phyloP scores from a whole-genome alignment of 768 basidiomycete species.

The Boletellus ananas region DNA sequence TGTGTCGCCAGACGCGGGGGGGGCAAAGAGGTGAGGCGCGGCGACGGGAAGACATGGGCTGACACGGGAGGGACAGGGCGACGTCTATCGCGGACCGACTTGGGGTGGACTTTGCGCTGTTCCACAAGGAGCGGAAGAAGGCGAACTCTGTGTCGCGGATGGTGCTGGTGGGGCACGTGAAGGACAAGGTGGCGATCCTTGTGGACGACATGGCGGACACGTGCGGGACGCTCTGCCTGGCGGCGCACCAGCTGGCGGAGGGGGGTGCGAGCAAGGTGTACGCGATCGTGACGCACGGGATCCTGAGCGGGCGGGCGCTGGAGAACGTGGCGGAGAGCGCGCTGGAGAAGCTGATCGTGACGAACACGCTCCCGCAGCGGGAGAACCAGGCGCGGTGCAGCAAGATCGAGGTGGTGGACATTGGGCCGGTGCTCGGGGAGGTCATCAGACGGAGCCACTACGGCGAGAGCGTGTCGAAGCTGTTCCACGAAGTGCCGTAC shows the following conservation, averaged over 20 bases:
- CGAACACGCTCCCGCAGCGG: conserved; percentile 93
- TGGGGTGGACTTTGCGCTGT: conserved; percentile 95
- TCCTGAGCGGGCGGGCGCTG: conserved; percentile 87
- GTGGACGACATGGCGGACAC: conserved; percentile 99
- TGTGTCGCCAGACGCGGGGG: conserved; percentile 97
- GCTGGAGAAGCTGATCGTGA: conserved; percentile 93
- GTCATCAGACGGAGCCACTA: conserved; percentile 95
- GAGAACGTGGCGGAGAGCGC: conserved; percentile 64
- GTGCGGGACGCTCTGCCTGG: conserved; percentile 90
- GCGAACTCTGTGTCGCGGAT: conserved; percentile 93
- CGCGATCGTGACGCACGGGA: conserved; percentile 95
- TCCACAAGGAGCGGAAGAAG: conserved; percentile 99
- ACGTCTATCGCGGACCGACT: conserved; percentile 95
- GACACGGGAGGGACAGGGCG: conserved; percentile 53
- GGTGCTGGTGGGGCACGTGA: conserved; percentile 93
- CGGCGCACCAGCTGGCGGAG: conserved; percentile 83
- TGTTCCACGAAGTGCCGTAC: conserved; percentile 89
- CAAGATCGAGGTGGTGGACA: conserved; percentile 92
- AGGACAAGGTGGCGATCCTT: conserved; percentile 88
- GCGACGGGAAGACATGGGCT: conserved; percentile 5
- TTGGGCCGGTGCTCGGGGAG: conserved; percentile 93
- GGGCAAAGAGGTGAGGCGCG: conserved; percentile 80
- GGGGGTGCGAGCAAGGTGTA: conserved; percentile 84
- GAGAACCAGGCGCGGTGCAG: conserved; percentile 66
- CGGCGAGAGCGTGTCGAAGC: conserved; percentile 88